Base-by-base conservation (phyloP, 345 rosid genomes). In the Corchorus capsularis region DNA sequence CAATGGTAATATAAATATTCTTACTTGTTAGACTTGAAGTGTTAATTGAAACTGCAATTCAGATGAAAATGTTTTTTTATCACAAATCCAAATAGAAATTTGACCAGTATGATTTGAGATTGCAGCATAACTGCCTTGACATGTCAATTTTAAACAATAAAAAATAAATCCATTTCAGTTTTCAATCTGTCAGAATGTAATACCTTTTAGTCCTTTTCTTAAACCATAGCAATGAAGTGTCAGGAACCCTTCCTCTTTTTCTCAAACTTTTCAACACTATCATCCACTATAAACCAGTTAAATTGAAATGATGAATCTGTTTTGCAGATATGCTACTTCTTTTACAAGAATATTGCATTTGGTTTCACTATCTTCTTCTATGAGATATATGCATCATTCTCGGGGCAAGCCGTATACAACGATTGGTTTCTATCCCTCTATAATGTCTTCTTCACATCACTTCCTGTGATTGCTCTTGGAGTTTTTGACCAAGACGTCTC, bases 401-500 rank as follows among this genome's bases (percentile, higher is more conserved):
- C 97, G 32, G 97, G 96, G 64, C 94, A 92, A 83, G 63, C 97
- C 1, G 96, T 88, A 5, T 96, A 92, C 82, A 93, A 96, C 10
- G 98, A 96, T 65, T 96, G 99, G 99, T 93, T 82, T 83, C 86
- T 93, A 35, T 77, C 99, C 1, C 87, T 92, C 7, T 93, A 89
- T 66, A 96, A 93, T 15, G 93, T 96, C 79, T 91, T 96, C 93
- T 96, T 96, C 89, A 93, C 98, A 46, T 93, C 99, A 0, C 98
- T 96, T 70, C 99, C 99, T 0, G 98, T 96, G 65, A 93, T 94
- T 63, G 97, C 99, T 69, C 84, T 93, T 0, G 98, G 99, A 77
- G 97, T 96, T 74, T 90, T 96, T 49, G 98, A 96, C 81, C 97
- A 96, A 81, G 99, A 96, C 49, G 95, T 93, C 78, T 88, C 98